Evolutionary conservation across 2,329 filamentous ascomycete species (phyloP).

Genomic region (Bertia moriformis): DNA sequence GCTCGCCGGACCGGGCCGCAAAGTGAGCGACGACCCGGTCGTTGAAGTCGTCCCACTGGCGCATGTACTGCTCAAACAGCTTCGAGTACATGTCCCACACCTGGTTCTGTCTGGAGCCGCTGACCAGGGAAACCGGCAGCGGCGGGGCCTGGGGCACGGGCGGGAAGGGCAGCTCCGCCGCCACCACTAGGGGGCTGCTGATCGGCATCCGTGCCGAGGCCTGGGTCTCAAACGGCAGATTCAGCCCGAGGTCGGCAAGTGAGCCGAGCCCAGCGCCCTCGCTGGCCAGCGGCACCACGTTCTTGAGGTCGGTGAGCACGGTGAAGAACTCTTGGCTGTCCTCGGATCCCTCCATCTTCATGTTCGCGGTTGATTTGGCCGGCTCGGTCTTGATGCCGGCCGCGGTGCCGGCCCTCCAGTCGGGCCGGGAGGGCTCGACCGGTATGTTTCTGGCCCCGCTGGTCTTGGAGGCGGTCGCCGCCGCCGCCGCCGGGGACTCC

Average conservation of each 20-base stretch:
- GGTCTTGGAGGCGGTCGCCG: conserved; percentile 10
- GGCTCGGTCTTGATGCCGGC: conserved; percentile 12
- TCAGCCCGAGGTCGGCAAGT: conserved; percentile 37
- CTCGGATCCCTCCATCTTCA: conserved; percentile 35
- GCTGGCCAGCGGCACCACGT: conserved; percentile 36
- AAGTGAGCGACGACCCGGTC: conserved; percentile 40
- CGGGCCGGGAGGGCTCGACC: conserved; percentile 41
- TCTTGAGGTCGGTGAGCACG: conserved; percentile 37
- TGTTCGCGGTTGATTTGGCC: too few species aligned
- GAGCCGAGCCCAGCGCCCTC: conserved; percentile 32
- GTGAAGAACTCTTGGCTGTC: conserved; percentile 39
- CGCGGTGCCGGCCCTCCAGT: conserved; percentile 32
- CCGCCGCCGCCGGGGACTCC: conserved; percentile 21
- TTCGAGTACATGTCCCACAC: conserved; percentile 35
- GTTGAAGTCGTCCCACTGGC: conserved; percentile 34
- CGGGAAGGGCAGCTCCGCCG: conserved; percentile 25
- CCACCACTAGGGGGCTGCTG: conserved; percentile 13
- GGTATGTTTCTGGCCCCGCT: conserved; percentile 33
- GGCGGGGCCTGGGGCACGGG: conserved; percentile 31
- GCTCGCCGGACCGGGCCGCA: conserved; percentile 28
- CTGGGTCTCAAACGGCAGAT: conserved; percentile 39
- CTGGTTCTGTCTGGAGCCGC: conserved; percentile 22
- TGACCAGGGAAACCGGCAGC: conserved; percentile 24
- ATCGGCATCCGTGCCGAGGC: conserved; percentile 25
- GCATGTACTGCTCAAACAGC: conserved; percentile 38